Evolutionary conservation across 2,329 filamentous ascomycete genomes (phyloP), one percentile per base, ranked within the genome.

Genomic region (Hypoxylon sp.): DNA sequence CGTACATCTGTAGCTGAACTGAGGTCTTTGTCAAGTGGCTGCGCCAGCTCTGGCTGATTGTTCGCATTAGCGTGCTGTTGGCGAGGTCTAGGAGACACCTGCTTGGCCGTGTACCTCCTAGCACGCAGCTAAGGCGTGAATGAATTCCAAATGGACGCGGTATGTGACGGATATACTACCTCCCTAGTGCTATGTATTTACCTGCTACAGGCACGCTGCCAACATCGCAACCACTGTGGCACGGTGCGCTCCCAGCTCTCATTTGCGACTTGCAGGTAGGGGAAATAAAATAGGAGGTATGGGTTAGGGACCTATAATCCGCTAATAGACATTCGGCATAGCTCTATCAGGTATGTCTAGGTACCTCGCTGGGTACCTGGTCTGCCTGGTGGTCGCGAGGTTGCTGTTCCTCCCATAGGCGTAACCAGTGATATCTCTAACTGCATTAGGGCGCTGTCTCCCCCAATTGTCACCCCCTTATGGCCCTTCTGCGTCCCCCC

Each of bases 341-440:
- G 51, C 41, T n/a, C n/a, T n/a, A n/a, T n/a, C n/a, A n/a, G n/a
- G n/a, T n/a, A n/a, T n/a, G n/a, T n/a, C n/a, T n/a, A n/a, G n/a
- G n/a, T n/a, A n/a, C n/a, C n/a, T n/a, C n/a, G n/a, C n/a, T n/a
- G n/a, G n/a, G n/a, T n/a, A n/a, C n/a, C n/a, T n/a, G n/a, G n/a
- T n/a, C n/a, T n/a, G n/a, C n/a, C n/a, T n/a, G n/a, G n/a, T n/a
- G n/a, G n/a, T n/a, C n/a, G n/a, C n/a, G 35, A 20, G 45, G 21
- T 45, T 38, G 35, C 42, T 31, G 57, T 64, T 61, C 52, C 52
- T 56, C 61, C 54, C 58, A 63, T 57, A 29, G 10, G 15, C 11
- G 26, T 40, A 58, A 63, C 35, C 55, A 54, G 24, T 61, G 49
- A 57, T 56, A 43, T 18, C 33, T 35, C 55, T 64, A 64, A 57